Conservation (phyloP, 768 basidiomycete species). For the Boletus edulis region DNA sequence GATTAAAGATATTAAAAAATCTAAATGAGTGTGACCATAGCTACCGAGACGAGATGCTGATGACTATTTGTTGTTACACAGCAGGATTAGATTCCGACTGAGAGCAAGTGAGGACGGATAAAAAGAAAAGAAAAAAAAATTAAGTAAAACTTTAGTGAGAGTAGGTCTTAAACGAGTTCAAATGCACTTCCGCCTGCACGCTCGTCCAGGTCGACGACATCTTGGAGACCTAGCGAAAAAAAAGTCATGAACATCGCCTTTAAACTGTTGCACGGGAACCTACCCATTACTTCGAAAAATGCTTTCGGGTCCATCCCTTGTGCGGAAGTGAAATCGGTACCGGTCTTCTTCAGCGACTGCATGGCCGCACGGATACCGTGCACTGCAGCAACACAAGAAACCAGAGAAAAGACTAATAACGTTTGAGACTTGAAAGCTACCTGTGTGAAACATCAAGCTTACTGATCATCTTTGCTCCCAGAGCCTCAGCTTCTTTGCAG, state of each 20-base stretch:
- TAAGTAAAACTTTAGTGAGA: neutral
- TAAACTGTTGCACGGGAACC: constrained; percentile 9
- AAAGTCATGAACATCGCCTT: neutral
- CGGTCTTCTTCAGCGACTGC: constrained; percentile 72
- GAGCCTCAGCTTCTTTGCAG: constrained; percentile 59
- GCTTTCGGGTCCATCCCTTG: constrained; percentile 74
- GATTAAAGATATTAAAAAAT: constrained; percentile 21
- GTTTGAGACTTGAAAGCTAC: neutral
- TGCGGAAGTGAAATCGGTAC: constrained; percentile 62
- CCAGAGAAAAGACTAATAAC: constrained; percentile 64
- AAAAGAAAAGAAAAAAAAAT: neutral
- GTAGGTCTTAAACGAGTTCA: constrained; percentile 39
- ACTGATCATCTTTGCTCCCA: constrained; percentile 80
- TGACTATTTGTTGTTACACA: constrained; percentile 19
- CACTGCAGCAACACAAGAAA: constrained; percentile 73
- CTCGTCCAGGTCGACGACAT: constrained; percentile 53
- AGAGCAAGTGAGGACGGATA: neutral
- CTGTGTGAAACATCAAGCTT: constrained; percentile 22
- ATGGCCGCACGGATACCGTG: constrained; percentile 80
- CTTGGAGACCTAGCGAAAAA: constrained; percentile 43
- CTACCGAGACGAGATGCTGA: constrained; percentile 12
- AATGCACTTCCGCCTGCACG: constrained; percentile 61
- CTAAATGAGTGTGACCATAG: constrained; percentile 21
- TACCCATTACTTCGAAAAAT: constrained; percentile 79
- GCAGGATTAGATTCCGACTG: constrained; percentile 6